Evolutionary conservation across 345 rosid species (phyloP).

Genomic region (Diplotaxis tenuifolia): DNA sequence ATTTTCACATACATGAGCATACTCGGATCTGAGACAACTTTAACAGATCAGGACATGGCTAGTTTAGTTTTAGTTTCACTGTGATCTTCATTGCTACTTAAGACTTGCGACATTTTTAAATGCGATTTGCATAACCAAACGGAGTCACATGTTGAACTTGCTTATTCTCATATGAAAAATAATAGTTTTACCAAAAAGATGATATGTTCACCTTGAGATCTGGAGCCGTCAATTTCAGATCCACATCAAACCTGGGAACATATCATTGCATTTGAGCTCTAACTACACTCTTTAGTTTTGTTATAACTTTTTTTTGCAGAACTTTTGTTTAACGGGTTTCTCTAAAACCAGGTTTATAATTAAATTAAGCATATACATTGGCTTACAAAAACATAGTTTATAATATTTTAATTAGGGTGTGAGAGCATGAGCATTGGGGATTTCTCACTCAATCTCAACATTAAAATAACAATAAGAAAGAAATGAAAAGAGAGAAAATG

Average conservation of each 20-base stretch:
- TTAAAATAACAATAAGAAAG: too few relatives aligned
- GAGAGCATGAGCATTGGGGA: too few relatives aligned
- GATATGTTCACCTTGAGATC: slow-evolving; percentile 2
- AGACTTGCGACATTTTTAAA: not conserved
- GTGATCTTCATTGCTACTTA: not conserved
- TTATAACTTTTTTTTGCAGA: slow-evolving; percentile 1
- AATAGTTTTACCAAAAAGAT: not conserved
- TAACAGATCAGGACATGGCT: not conserved
- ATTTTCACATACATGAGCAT: not conserved
- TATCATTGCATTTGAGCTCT: not conserved
- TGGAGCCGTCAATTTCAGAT: slow-evolving; percentile 18
- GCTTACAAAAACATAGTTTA: not conserved
- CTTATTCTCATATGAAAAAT: not conserved
- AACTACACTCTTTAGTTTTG: not conserved
- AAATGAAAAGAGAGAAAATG: too few relatives aligned
- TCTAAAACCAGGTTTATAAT: not conserved
- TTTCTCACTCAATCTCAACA: too few relatives aligned
- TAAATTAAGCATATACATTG: not conserved
- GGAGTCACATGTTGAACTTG: not conserved
- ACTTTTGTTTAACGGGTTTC: not conserved
- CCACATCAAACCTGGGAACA: not conserved
- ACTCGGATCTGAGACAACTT: not conserved
- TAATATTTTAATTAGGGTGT: too few relatives aligned
- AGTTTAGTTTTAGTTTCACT: not conserved
- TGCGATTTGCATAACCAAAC: not conserved